These are phyloP conservation scores for Irineochytrium annulatum DNA, from an alignment of 192 early-diverging fungal species.

Conservation along the genomic window DNA sequence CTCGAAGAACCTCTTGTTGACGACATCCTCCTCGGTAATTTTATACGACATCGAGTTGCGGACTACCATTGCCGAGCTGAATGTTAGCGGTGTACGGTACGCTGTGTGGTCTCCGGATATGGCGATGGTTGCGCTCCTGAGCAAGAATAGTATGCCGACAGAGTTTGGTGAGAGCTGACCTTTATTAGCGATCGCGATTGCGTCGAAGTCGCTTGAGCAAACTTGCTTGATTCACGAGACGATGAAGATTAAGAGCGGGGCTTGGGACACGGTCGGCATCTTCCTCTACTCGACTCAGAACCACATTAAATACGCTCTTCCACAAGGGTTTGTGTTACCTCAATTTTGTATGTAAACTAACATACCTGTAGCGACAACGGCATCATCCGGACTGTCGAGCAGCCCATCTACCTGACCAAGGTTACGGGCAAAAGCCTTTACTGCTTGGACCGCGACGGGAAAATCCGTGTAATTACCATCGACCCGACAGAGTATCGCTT, in stretches of 20 bases:
- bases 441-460: conserved; percentile 87
- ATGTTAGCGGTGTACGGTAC: conserved; percentile 84
- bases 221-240: conserved; percentile 90
- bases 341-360: neutral
- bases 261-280: conserved; percentile 89
- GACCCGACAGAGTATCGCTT: conserved; percentile 99
- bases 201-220: conserved; percentile 82
- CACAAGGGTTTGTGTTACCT: conserved; percentile 68
- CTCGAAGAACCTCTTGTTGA: conserved; percentile 75
- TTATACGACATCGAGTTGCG: conserved; percentile 89
- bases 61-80: conserved; percentile 70
- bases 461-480: conserved; percentile 78
- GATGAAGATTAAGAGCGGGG: conserved; percentile 96
- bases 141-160: conserved; percentile 87
- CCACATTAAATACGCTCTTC: conserved; percentile 95
- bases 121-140: conserved; percentile 80
- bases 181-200: conserved; percentile 75
- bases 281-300: conserved; percentile 96
- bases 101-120: conserved; percentile 90
- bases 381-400: conserved; percentile 93
- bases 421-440: conserved; percentile 82
- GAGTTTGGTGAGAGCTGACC: too few species aligned
- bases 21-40: conserved; percentile 81
- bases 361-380: conserved; percentile 73
- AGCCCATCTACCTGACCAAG: conserved; percentile 87